Evolutionary conservation across 345 rosid species (phyloP).

Genomic region (Populus davidiana): DNA sequence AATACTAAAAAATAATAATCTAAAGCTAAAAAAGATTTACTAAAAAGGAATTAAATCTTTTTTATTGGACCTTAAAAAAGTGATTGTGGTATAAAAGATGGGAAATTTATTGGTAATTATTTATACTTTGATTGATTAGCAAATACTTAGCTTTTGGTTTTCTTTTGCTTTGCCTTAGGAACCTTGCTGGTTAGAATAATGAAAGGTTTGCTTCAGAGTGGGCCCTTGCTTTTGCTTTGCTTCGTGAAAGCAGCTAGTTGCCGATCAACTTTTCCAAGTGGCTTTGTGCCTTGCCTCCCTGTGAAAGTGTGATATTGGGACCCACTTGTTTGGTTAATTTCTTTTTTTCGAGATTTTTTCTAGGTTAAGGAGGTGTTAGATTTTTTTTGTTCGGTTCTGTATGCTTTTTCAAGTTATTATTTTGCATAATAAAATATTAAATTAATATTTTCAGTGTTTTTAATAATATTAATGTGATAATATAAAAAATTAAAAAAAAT

Average conservation of each 20-base stretch:
- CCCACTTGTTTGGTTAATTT: neutral
- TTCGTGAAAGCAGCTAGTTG: neutral
- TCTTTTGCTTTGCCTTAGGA: neutral
- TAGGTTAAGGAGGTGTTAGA: too few relatives aligned
- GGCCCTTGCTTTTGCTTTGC: conserved; percentile 8
- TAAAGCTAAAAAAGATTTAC: too few relatives aligned
- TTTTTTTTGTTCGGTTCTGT: too few relatives aligned
- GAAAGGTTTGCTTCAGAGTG: neutral
- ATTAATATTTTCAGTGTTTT: too few relatives aligned
- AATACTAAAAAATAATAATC: too few relatives aligned
- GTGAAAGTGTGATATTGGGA: neutral
- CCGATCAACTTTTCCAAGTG: neutral
- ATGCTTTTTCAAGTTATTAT: too few relatives aligned
- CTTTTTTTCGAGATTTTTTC: too few relatives aligned
- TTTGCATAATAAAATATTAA: too few relatives aligned
- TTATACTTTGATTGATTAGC: neutral
- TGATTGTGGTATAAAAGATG: neutral
- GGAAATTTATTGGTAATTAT: neutral
- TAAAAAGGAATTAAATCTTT: too few relatives aligned
- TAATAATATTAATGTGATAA: too few relatives aligned
- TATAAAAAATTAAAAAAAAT: too few relatives aligned
- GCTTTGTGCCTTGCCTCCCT: neutral
- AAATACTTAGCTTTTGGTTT: neutral
- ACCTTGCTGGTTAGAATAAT: neutral
- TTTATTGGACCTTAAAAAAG: too few relatives aligned